Base-by-base conservation (phyloP, 768 basidiomycete species). In the Leucogyrophana mollusca region DNA sequence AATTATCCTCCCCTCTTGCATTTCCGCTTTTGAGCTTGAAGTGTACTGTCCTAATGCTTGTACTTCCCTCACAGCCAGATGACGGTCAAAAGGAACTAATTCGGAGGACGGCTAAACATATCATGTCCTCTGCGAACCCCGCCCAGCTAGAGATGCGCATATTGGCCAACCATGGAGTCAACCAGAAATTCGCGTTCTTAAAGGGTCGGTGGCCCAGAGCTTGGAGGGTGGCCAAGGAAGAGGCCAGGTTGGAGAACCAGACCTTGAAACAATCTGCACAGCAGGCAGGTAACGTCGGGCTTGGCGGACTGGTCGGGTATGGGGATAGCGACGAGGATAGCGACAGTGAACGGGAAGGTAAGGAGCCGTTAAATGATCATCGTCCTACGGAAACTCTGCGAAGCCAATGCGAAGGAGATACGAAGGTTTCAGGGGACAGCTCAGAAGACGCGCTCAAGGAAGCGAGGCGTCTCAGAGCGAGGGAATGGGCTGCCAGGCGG, bases 91-190 rank as follows among this genome's bases (percentile, higher is more conserved):
- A 61, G 40, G 76, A 78, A 3, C 72, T 94, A 9, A 93, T 96
- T 82, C 65, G 69, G 9, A 79, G 84, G 43, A 94, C 92, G 0
- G 88, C 88, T 0, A 53, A 60, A 10, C 87, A 91, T 49, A 65
- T 94, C 24, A 58, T 76, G 20, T 66, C 79, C 6, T 87, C 91
- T 1, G 80, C 85, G 2, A 92, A 94, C 56, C 78, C 89, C 13
- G 79, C 83, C 0, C 83, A 92, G 52, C 74, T 95, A 18, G 91
- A 94, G 62, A 83, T 93, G 76, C 80, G 92, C 5, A 93, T 96
- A 55, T 71, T 95, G 13, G 85, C 93, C 9, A 92, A 95, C 55
- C 79, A 94, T 57, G 86, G 90, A 0, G 68, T 73, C 10, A 91
- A 95, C 60, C 69, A 72, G 36, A 77, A 88, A 5, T 94, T 96